phyloP scores from a whole-genome alignment of 2,329 filamentous ascomycete genomes.

The Alternaria gaisen region DNA sequence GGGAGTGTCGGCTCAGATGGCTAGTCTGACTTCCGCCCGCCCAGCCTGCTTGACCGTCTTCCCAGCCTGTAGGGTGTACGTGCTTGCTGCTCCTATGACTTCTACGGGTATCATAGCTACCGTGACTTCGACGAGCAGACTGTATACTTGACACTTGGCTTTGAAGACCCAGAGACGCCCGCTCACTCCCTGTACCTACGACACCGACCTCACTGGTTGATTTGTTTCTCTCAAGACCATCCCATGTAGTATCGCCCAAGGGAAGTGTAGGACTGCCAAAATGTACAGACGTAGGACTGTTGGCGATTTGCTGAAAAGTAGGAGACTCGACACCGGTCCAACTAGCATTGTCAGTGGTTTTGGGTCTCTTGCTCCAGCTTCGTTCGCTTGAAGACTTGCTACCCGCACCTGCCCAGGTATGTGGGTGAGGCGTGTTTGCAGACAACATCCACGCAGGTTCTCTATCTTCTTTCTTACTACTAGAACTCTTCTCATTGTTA shows the following conservation, averaged over 20 bases:
- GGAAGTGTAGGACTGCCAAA: neutral
- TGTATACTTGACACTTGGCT: conserved; percentile 6
- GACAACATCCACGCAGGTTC: neutral
- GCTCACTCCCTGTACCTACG: conserved; percentile 17
- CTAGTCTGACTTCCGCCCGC: neutral
- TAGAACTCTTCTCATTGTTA: neutral
- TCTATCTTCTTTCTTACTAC: neutral
- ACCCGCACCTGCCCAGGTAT: conserved; percentile 6
- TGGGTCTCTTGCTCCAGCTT: conserved; percentile 3
- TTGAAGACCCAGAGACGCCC: conserved; percentile 14
- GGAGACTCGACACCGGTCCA: conserved; percentile 8
- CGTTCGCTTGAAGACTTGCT: neutral
- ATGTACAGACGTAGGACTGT: neutral
- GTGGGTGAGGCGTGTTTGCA: conserved; percentile 6
- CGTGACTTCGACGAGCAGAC: neutral
- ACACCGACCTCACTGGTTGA: conserved; percentile 31
- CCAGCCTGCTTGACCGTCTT: neutral
- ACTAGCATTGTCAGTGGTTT: conserved; percentile 2
- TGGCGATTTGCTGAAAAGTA: neutral
- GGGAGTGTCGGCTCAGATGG: neutral
- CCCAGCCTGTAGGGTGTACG: neutral
- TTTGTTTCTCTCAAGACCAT: conserved; percentile 32
- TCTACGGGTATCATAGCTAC: neutral
- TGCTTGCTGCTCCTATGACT: conserved; percentile 2
- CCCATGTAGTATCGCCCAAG: conserved; percentile 22